Base-by-base conservation (phyloP, 2,329 filamentous ascomycete species). In the Scleromitrula shiraiana region DNA sequence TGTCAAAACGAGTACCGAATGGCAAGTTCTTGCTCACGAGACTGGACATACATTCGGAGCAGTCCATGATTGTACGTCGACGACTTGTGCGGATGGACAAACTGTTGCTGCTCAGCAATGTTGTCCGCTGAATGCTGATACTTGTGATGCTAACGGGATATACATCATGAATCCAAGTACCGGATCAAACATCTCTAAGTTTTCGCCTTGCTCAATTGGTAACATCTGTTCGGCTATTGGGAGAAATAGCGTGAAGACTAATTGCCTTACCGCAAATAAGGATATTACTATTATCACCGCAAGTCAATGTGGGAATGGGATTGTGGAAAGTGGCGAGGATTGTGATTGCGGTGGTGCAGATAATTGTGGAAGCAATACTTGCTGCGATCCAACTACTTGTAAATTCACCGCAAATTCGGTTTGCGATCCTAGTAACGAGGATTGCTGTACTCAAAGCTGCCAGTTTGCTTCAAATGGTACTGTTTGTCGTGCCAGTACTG, bases 121-220 rank as follows among this genome's bases (percentile, higher is more conserved):
- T 66, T 98, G 93, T 59, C 93, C 90, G 0, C 71, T 95, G 7
- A 85, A 74, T 57, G 61, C 70, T 7, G 65, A 53, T 35, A 74
- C 70, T 0, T 98, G 93, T 65, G 74, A 94, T 65, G 93, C 93
- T 19, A 70, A 74, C 35, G 83, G 78, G n/a, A 67, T 75, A 51
- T 98, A 81, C 68, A 89, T 98, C 67, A 98, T 98, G 93, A 97
- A 97, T 64, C 93, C 93, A 0, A 93, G 86, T 9, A 93, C 91
- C 1, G 77, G 76, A 10, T 65, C 72, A 7, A 77, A 79, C 49
- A 88, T 96, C 63, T 83, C 76, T 1, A 70, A 76, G 35, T 98
- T 98, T 68, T 96, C 89, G 1, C 77, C 83, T 2, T 98, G 93
- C 70, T 85, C 82, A 20, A 77, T 98, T 56, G 93, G 93, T 54